Evolutionary conservation across 371 early-diverging fungal species (phyloP), one percentile per base, ranked within the genome.

Genomic region (Dinochytrium kinnereticum): DNA sequence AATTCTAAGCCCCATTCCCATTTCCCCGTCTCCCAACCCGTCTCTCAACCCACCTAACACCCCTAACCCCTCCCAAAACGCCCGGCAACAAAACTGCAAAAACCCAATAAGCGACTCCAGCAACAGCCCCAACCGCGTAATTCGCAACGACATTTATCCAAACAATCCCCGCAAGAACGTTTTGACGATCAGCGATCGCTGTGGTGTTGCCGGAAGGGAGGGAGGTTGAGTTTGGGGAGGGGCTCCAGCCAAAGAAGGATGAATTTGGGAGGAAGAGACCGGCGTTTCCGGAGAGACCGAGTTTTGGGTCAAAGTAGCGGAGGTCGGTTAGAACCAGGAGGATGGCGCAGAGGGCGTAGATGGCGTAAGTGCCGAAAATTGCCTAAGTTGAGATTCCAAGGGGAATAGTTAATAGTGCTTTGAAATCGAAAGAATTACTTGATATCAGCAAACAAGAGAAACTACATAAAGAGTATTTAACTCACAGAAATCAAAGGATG

Each of bases 141-240:
- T 77, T 77, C 10, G 64, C 50, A 15, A 77, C 70, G 2, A 73
- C 51, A 36, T 77, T 74, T 5, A 77, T 24, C 53, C 74, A 67
- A 3, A 77, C 74, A 55, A 77, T 69, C 28, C 70, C 68, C 2
- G 53, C 19, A 15, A 77, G 38, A 21, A 68, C 66, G 44, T 50
- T 50, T 7, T 38, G 38, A 24, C 66, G 30, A 31, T 69, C 64
- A n/a, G n/a, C 64, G 15, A 19, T 38, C 24, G 64, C 39, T 26
- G 57, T 37, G 37, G 38, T 31, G 10, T 50, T 39, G 30, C 26
- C 21, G 31, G n/a, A 34, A n/a, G n/a, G n/a, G n/a, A n/a, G n/a
- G n/a, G n/a, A n/a, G n/a, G n/a, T n/a, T n/a, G n/a, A n/a, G n/a
- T n/a, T n/a, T n/a, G n/a, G n/a, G n/a, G n/a, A n/a, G n/a, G n/a